A percentile compares a stretch with the other conserved stretches of the same genome.
These are phyloP conservation scores for Nigrograna mackinnonii DNA, from an alignment of 2,329 filamentous ascomycete genomes.

Conservation along the genomic window DNA sequence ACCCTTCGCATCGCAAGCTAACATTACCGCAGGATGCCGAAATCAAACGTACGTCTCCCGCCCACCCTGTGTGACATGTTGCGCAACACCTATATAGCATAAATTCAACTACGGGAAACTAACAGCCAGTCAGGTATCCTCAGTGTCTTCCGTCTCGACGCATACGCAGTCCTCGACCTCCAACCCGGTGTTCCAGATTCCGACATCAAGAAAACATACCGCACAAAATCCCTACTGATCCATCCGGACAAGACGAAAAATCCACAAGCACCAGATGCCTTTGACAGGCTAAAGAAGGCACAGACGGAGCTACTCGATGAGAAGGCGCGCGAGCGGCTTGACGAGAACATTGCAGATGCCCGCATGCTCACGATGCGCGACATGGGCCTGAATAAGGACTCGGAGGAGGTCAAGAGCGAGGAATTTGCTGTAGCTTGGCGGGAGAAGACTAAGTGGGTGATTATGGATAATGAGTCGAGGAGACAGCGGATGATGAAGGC, in stretches of 20 bases:
- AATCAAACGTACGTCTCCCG: constrained; percentile 69
- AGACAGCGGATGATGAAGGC: constrained; percentile 85
- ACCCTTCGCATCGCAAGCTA: too few species aligned
- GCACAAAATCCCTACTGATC: constrained; percentile 97
- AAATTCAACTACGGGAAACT: constrained; percentile 5
- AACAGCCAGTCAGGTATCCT: constrained; percentile 64
- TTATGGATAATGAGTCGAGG: constrained; percentile 90
- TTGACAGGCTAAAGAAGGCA: constrained; percentile 94
- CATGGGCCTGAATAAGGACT: constrained; percentile 89
- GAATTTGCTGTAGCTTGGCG: constrained; percentile 86
- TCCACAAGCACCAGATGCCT: constrained; percentile 87
- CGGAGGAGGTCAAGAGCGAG: constrained; percentile 80
- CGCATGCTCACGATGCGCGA: constrained; percentile 94
- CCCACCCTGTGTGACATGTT: not conserved
- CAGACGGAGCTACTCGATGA: constrained; percentile 91
- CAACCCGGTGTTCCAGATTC: constrained; percentile 94
- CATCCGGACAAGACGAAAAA: constrained; percentile 98
- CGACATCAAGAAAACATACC: constrained; percentile 93
- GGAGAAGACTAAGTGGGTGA: constrained; percentile 84
- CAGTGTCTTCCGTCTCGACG: constrained; percentile 81
- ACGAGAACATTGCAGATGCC: constrained; percentile 95
- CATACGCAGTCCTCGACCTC: constrained; percentile 92
- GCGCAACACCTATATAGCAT: too few species aligned
- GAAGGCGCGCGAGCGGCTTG: constrained; percentile 82
- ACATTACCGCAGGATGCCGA: constrained; percentile 73